Conservation (phyloP, 768 basidiomycete species). For the Aureoboletus auriporus region DNA sequence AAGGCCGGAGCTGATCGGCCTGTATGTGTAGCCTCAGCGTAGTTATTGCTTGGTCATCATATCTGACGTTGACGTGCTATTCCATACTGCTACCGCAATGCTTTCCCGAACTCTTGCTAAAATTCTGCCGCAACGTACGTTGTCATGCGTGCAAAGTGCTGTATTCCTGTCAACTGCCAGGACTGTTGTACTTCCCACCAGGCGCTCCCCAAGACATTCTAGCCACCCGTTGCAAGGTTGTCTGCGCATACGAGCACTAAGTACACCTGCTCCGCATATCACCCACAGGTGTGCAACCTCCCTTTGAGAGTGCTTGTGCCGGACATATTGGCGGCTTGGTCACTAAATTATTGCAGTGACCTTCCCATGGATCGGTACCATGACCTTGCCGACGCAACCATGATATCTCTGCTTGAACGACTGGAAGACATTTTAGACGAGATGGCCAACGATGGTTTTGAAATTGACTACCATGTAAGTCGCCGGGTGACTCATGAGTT, state of each 20-base stretch:
- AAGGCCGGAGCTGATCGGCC: slow-evolving; percentile 30
- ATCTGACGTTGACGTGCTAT: background rate
- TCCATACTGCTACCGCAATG: slow-evolving; percentile 9
- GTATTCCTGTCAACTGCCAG: slow-evolving; percentile 6
- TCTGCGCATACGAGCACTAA: slow-evolving; percentile 22
- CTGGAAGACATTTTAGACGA: slow-evolving; percentile 72
- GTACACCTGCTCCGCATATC: slow-evolving; percentile 56
- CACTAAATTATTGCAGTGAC: slow-evolving; percentile 30
- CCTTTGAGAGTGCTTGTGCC: background rate
- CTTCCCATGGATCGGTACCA: slow-evolving; percentile 70
- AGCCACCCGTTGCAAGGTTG: background rate
- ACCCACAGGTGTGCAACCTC: slow-evolving; percentile 44
- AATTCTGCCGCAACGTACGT: slow-evolving; percentile 6
- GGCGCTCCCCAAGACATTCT: background rate
- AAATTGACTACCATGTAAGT: slow-evolving; percentile 87
- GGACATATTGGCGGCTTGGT: background rate
- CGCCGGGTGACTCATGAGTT: background rate
- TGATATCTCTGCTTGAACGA: slow-evolving; percentile 71
- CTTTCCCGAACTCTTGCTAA: slow-evolving; percentile 16
- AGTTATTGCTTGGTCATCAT: background rate
- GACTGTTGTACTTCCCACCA: background rate
- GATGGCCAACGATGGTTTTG: slow-evolving; percentile 51
- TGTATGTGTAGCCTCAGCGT: slow-evolving; percentile 3
- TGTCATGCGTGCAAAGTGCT: background rate
- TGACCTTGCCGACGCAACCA: slow-evolving; percentile 64